A percentile compares a stretch with the other conserved stretches of the same genome.
Conservation (phyloP, 768 basidiomycete genomes). For the Amanita exitialis region DNA sequence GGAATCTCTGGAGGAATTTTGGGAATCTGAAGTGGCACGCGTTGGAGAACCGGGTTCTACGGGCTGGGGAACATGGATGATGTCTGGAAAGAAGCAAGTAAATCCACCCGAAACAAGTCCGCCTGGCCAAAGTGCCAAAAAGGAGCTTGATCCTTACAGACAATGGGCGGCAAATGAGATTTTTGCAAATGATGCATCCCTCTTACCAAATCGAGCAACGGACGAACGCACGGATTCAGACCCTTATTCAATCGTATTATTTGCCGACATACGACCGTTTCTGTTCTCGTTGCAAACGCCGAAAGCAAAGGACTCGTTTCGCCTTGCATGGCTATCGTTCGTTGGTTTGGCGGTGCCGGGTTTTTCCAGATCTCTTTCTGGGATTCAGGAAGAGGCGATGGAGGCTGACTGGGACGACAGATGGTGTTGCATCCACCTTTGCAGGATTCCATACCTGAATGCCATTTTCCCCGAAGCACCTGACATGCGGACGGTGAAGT, state of each 20-base stretch:
- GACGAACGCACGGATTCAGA: constrained; percentile 43
- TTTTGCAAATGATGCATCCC: constrained; percentile 30
- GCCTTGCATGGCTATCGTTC: constrained; percentile 61
- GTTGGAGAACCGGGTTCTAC: constrained; percentile 53
- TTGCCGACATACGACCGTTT: constrained; percentile 58
- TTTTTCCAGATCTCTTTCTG: constrained; percentile 32
- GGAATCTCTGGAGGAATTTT: constrained; percentile 64
- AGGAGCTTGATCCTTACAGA: constrained; percentile 50
- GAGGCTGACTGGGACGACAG: constrained; percentile 52
- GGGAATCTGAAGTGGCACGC: constrained; percentile 79
- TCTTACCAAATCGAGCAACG: constrained; percentile 44
- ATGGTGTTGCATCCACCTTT: constrained; percentile 47
- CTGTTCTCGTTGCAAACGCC: constrained; percentile 37
- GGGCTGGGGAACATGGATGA: constrained; percentile 63
- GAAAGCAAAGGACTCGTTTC: constrained; percentile 44
- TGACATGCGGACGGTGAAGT: constrained; percentile 23
- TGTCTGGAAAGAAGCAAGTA: constrained; percentile 28
- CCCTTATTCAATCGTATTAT: constrained; percentile 65
- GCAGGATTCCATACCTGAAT: constrained; percentile 32
- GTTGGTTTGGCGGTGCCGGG: constrained; percentile 68
- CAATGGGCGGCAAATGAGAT: constrained; percentile 56
- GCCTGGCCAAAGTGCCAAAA: constrained; percentile 4
- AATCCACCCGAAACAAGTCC: not conserved
- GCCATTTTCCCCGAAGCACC: constrained; percentile 39
- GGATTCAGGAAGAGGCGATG: not conserved